Evolutionary conservation across 805 yeast species (phyloP).

Genomic region (Suhomyces pyralidae): DNA sequence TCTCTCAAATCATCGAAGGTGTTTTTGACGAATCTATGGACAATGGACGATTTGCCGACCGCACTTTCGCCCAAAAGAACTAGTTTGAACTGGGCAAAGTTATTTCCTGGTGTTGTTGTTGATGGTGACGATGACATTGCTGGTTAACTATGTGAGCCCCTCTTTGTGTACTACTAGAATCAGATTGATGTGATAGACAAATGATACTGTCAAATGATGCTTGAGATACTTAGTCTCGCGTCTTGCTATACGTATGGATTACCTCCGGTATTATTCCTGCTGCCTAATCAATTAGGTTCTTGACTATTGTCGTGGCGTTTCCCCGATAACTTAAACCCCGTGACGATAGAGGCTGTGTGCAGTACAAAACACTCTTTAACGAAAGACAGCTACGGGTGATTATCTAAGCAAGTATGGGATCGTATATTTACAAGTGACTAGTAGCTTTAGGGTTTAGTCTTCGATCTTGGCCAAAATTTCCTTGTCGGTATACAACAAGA

Average conservation of each 20-base stretch:
- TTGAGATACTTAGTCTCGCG: neutral
- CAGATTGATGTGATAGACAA: neutral
- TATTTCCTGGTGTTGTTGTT: constrained; percentile 8
- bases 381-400: neutral
- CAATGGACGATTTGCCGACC: constrained; percentile 73
- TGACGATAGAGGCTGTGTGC: neutral
- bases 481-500: constrained; percentile 82
- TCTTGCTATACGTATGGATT: neutral
- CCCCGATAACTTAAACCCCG: neutral
- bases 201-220: neutral
- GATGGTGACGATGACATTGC: constrained; percentile 1
- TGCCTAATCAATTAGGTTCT: neutral
- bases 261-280: neutral
- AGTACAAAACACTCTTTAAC: neutral
- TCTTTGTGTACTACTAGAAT: neutral
- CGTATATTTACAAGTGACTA: constrained; percentile 4
- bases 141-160: neutral
- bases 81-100: constrained; percentile 57
- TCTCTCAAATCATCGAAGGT: constrained; percentile 71
- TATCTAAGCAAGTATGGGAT: neutral
- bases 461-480: constrained; percentile 93
- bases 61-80: constrained; percentile 81
- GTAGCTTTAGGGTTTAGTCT: neutral
- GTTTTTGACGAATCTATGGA: constrained; percentile 68
- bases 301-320: neutral